These are phyloP conservation scores for Bruguiera sexangula DNA, from an alignment of 345 rosid genomes.

Conservation along the genomic window DNA sequence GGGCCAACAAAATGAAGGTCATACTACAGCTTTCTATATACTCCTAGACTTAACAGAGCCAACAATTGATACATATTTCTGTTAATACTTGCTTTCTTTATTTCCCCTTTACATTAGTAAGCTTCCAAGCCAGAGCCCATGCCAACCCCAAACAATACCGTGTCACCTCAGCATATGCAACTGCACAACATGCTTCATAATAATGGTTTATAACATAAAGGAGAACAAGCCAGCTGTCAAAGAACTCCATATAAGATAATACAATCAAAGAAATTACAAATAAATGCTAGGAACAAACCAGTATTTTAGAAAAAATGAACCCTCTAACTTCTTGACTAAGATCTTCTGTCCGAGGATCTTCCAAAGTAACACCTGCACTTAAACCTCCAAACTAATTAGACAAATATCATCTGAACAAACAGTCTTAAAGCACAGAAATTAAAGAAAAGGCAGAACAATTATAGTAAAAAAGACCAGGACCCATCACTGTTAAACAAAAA, in stretches of 20 bases:
- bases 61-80: no score
- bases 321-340: conserved; percentile 99
- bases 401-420: neutral
- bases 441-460: neutral
- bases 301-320: conserved; percentile 90
- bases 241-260: neutral
- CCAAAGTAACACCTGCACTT: conserved; percentile 84
- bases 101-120: no score
- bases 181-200: neutral
- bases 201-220: neutral
- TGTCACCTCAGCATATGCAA: no score
- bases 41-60: no score
- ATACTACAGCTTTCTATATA: no score
- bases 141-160: no score
- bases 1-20: no score
- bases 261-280: neutral
- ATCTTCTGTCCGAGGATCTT: conserved; percentile 98
- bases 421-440: neutral
- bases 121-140: no score
- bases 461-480: neutral
- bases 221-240: no score
- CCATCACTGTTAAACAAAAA: no score
- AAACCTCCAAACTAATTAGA: conserved; percentile 25
- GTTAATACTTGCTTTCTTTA: no score
- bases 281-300: conserved; percentile 49